Base-by-base conservation (phyloP, 2,329 filamentous ascomycete genomes). In the Cryphonectria japonica region DNA sequence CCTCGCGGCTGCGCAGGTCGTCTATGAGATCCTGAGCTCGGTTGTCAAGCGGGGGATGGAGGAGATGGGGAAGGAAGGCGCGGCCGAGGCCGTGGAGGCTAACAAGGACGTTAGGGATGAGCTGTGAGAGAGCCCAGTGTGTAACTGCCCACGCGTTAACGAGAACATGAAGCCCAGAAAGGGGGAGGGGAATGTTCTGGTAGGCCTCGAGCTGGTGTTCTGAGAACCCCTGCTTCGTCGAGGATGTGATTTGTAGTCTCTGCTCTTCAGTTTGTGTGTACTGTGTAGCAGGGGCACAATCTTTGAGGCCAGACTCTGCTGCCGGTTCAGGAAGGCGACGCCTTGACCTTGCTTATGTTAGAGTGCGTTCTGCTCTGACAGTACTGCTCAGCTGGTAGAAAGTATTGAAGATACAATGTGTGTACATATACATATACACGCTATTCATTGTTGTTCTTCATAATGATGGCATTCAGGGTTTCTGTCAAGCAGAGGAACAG, bases 11-110 rank as follows among this genome's bases (percentile, higher is more conserved):
- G 93, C 93, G 57, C 94, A 97, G 85, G 88, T 97, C 54, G 93
- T 89, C 0, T 97, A 91, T 79, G 94, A 97, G 83, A 87, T 97
- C n/a, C 80, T 97, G 78, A 97, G 91, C 54, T 93, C 86, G 72
- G 90, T 92, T 82, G 90, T 92, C 9, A 79, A 79, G 76, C 78
- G 76, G 69, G 83, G 82, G 1, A 73, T 81, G 76, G 71, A 73
- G 37, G 80, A 79, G 66, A 81, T 81, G 78, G 81, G 78, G 2
- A 81, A 79, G 75, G 79, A 79, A 69, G 77, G 74, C 8, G 66
- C 52, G 1, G 72, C 76, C 26, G 81, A 78, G 75, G 81, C 37
- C 8, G 37, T 39, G 8, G 37, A 39, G 37, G 37, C 11, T 39
- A 39, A 85, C 73, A 83, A 84, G 77, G 54, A 34, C 26, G 14